phyloP scores from a whole-genome alignment of 2,329 filamentous ascomycete species.

The Botryosphaeria dothidea region DNA sequence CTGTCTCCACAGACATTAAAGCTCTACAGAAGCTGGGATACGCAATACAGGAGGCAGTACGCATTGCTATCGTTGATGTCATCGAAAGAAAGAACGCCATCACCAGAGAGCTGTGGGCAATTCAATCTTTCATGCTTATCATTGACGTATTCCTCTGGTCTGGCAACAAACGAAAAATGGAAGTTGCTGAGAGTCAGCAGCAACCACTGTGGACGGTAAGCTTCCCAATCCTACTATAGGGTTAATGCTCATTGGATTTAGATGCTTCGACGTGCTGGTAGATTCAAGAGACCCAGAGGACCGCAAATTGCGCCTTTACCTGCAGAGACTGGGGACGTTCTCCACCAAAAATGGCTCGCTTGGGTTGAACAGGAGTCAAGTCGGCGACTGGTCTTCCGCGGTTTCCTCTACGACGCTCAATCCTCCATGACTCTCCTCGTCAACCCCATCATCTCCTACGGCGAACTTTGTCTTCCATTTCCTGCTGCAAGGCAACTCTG shows the following conservation, averaged over 20 bases:
- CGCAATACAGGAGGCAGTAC: constrained; percentile 51
- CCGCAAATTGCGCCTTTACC: constrained; percentile 52
- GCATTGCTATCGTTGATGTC: constrained; percentile 38
- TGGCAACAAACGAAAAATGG: constrained; percentile 60
- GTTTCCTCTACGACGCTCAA: constrained; percentile 66
- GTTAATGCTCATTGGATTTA: background rate
- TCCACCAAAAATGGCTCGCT: constrained; percentile 65
- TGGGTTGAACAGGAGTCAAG: constrained; percentile 68
- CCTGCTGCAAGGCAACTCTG: constrained; percentile 65
- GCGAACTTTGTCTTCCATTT: constrained; percentile 66
- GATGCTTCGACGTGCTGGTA: constrained; percentile 58
- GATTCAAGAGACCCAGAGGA: constrained; percentile 60
- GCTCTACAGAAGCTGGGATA: constrained; percentile 63
- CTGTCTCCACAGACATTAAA: constrained; percentile 58
- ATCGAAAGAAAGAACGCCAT: constrained; percentile 42
- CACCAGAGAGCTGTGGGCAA: constrained; percentile 50
- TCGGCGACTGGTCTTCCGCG: constrained; percentile 67
- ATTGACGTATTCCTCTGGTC: constrained; percentile 60
- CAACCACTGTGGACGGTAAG: constrained; percentile 52
- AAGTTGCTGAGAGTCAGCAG: constrained; percentile 59
- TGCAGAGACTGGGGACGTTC: constrained; percentile 56
- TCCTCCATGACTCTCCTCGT: constrained; percentile 67
- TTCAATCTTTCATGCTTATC: constrained; percentile 53
- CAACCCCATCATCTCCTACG: constrained; percentile 67
- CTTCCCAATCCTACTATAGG: no score